These are phyloP conservation scores for Pharnaceum exiguum DNA, from an alignment of 148 eudicot genomes.

Conservation along the genomic window DNA sequence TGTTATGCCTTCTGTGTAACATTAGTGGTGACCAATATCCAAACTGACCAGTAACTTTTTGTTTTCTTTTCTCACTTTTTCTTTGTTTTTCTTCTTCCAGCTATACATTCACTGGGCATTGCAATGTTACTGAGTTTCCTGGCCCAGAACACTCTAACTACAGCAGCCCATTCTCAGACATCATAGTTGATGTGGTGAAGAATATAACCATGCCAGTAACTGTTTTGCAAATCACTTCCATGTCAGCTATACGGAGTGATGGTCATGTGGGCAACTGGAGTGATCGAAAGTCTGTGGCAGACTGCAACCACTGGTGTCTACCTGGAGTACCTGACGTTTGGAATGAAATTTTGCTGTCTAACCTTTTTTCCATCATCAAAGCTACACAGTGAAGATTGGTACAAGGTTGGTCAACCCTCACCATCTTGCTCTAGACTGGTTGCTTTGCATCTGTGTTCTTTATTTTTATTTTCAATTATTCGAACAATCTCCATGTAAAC, in stretches of 20 bases:
- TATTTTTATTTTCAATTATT: no score
- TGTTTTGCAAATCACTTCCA: conserved; percentile 51
- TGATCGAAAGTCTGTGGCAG: conserved; percentile 46
- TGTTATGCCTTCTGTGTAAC: background rate
- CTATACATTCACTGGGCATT: conserved; percentile 30
- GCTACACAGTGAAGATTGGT: conserved; percentile 10
- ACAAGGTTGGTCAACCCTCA: conserved; percentile 17
- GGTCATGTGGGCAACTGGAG: conserved; percentile 71
- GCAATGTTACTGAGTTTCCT: conserved; percentile 51
- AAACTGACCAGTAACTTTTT: background rate
- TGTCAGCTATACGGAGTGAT: conserved; percentile 57
- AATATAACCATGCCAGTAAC: conserved; percentile 46
- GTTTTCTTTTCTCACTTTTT: background rate
- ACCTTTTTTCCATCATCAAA: conserved; percentile 29
- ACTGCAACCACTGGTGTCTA: conserved; percentile 82
- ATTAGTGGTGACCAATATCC: background rate
- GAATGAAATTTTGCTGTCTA: conserved; percentile 56
- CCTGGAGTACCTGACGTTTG: conserved; percentile 72
- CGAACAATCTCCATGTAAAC: no score
- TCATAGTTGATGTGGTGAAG: conserved; percentile 34
- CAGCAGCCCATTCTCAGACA: conserved; percentile 40
- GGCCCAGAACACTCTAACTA: conserved; percentile 26
- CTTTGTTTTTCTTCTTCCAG: conserved; percentile 30
- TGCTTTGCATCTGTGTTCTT: background rate
- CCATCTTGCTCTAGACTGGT: background rate